Evolutionary conservation across 441 rosid species (phyloP).

Genomic region (Theobroma grandiflorum): DNA sequence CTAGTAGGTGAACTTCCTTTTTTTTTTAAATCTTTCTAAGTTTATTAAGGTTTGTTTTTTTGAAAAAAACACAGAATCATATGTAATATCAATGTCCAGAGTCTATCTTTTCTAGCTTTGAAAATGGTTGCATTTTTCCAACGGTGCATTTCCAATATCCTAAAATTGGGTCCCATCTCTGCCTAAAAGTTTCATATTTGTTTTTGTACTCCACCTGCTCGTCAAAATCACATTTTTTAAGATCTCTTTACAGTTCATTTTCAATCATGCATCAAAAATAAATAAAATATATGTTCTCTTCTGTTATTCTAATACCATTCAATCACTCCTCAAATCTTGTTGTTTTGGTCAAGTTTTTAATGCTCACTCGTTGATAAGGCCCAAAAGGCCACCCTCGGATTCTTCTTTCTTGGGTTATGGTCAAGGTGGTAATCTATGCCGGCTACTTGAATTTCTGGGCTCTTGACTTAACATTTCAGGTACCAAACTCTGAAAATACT

Average conservation of each 20-base stretch:
- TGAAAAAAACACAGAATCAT: not conserved
- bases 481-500: slow-evolving; percentile 43
- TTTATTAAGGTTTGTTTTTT: not conserved
- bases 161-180: slow-evolving; percentile 60
- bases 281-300: not conserved
- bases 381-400: slow-evolving; percentile 31
- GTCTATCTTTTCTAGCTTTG: slow-evolving; percentile 27
- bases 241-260: slow-evolving; percentile 16
- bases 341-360: slow-evolving; percentile 47
- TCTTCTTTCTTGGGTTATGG: slow-evolving; percentile 17
- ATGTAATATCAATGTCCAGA: slow-evolving; percentile 19
- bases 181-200: slow-evolving; percentile 29
- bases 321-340: slow-evolving; percentile 34
- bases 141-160: slow-evolving; percentile 27
- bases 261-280: slow-evolving; percentile 18
- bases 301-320: slow-evolving; percentile 23
- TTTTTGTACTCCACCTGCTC: slow-evolving; percentile 7
- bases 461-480: slow-evolving; percentile 43
- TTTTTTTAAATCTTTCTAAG: slow-evolving; percentile 21
- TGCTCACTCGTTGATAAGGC: slow-evolving; percentile 40
- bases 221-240: not conserved
- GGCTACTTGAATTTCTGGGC: slow-evolving; percentile 32
- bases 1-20: not conserved
- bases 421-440: slow-evolving; percentile 27
- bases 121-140: slow-evolving; percentile 35